Evolutionary conservation across 2,329 filamentous ascomycete species (phyloP).

Genomic region (Ascochyta clinopodiicola): DNA sequence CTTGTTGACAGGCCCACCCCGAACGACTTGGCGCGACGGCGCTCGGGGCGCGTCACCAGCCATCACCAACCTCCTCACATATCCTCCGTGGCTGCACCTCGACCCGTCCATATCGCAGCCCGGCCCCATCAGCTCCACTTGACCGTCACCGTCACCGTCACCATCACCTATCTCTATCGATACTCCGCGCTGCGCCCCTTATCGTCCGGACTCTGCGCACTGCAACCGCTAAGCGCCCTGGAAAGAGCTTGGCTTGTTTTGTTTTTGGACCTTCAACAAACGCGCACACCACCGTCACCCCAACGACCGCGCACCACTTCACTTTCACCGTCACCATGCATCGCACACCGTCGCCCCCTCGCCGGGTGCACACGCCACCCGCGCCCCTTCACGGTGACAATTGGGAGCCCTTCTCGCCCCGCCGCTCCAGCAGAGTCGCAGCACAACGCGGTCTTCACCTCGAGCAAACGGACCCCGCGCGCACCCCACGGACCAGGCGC

Average conservation of each 20-base stretch:
- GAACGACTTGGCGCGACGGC: background rate
- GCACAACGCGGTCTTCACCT: constrained; percentile 55
- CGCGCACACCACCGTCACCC: constrained; percentile 4
- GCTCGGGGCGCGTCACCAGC: constrained; percentile 19
- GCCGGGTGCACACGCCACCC: constrained; percentile 68
- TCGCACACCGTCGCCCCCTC: constrained; percentile 67
- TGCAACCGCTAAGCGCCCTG: constrained; percentile 6
- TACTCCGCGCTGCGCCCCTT: constrained; percentile 12
- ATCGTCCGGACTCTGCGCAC: constrained; percentile 4
- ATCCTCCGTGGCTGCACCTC: constrained; percentile 8
- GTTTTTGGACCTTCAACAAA: constrained; percentile 26
- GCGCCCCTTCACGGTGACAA: constrained; percentile 74
- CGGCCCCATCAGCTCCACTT: constrained; percentile 22
- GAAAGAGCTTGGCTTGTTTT: constrained; percentile 33
- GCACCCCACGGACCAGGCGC: constrained; percentile 33
- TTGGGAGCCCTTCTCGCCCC: constrained; percentile 75
- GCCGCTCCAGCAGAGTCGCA: constrained; percentile 68
- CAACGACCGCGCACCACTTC: background rate
- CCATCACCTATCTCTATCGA: constrained; percentile 18
- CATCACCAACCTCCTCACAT: constrained; percentile 35
- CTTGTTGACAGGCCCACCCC: constrained; percentile 17
- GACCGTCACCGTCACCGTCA: constrained; percentile 15
- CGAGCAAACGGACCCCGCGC: constrained; percentile 24
- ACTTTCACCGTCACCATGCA: constrained; percentile 36
- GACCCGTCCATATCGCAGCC: constrained; percentile 23